Conservation (phyloP, 1,139 yeast genomes). For the Kodamaea derodonti region DNA sequence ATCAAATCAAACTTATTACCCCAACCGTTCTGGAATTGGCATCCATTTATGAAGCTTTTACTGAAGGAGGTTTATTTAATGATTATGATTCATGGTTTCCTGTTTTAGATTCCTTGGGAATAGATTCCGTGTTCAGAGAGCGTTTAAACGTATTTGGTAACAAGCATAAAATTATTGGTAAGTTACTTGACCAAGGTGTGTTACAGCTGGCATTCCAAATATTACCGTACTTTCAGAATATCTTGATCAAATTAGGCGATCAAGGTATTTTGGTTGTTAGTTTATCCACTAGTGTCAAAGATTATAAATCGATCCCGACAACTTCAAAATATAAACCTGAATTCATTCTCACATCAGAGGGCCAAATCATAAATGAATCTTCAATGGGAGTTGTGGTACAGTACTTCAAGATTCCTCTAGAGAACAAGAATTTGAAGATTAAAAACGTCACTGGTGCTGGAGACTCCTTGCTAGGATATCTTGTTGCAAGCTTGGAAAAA, state of each 20-base stretch:
- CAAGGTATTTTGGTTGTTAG: conserved; percentile 56
- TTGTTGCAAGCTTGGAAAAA: conserved; percentile 26
- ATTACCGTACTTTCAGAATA: conserved; percentile 67
- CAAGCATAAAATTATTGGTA: conserved; percentile 16
- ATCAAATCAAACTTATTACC: conserved; percentile 44
- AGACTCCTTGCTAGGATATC: conserved; percentile 61
- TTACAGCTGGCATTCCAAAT: conserved; percentile 69
- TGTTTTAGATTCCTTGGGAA: conserved; percentile 56
- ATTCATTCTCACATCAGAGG: conserved; percentile 15
- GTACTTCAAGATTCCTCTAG: conserved; percentile 52
- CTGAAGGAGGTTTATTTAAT: conserved; percentile 44
- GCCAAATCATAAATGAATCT: conserved; percentile 9
- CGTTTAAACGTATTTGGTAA: conserved; percentile 26
- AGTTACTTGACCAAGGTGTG: conserved; percentile 44
- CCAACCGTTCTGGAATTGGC: conserved; percentile 68
- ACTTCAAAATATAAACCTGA: conserved; percentile 29
- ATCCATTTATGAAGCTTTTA: conserved; percentile 50
- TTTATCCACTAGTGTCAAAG: conserved; percentile 24
- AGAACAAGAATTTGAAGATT: conserved; percentile 28
- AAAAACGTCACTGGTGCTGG: conserved; percentile 70
- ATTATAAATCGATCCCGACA: conserved; percentile 35
- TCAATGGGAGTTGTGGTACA: conserved; percentile 55
- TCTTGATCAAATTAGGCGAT: conserved; percentile 64
- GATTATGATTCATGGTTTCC: conserved; percentile 76
- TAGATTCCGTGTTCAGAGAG: conserved; percentile 46